Evolutionary conservation across 441 rosid species (phyloP), one percentile per base, ranked within the genome.

Genomic region (Manihot esculenta): DNA sequence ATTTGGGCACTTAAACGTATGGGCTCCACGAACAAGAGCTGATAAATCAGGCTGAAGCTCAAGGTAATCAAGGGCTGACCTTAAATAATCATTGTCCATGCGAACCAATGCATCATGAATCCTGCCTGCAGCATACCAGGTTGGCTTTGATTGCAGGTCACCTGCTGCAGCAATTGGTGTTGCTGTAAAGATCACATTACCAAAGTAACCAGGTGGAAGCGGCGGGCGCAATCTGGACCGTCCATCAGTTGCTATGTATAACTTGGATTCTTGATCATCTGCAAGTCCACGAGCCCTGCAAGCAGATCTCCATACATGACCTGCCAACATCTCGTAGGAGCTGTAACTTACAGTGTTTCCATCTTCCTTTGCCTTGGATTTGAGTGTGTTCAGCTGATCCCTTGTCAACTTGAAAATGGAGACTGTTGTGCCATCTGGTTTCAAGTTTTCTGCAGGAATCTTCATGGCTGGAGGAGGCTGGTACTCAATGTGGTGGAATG

Each of bases 21-120:
- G 97, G 0, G 99, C 85, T 41, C 99, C 99, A 0, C 98, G 94
- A 68, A 91, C 97, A 13, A 94, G 85, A 23, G 87, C 93, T 0
- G 98, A 84, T 48, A 90, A 74, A 80, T 90, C 99, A 20, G 97
- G 93, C 81, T 92, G 96, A 74, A 89, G 87, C 85, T 94, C 98
- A 9, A 92, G 82, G 86, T 81, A 94, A 84, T 94, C 99, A 26
- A 94, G 96, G 69, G 99, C 99, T 49, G 99, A 94, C 83, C 91
- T 89, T 53, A 91, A 75, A 74, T 94, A 92, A 41, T 86, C 88
- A 23, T 94, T 69, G 75, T 90, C 98, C 97, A 90, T 94, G 41
- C 90, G 83, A 65, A 42, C 88, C 86, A 92, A 70, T 14, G 94
- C 94, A 65, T 86, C 93, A 23, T 92, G 96, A 66, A 92, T 89